Conservation (phyloP, 2,329 filamentous ascomycete genomes). For the Cladophialophora yegresii region DNA sequence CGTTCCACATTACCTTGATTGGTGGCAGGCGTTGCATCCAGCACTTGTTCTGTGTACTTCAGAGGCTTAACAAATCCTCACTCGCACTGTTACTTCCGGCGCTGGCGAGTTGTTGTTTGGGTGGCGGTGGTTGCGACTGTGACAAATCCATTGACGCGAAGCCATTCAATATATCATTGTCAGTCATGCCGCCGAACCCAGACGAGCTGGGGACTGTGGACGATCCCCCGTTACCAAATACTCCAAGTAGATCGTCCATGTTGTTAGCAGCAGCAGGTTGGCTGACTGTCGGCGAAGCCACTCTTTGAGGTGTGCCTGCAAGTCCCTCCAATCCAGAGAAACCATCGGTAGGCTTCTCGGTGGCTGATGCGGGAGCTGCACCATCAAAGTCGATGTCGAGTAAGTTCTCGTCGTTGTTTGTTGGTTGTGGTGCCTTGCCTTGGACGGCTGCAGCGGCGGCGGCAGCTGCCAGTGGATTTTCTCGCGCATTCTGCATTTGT, state of each 20-base stretch:
- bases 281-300: slow-evolving; percentile 48
- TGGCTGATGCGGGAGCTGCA: slow-evolving; percentile 82
- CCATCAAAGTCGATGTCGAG: slow-evolving; percentile 97
- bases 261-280: slow-evolving; percentile 50
- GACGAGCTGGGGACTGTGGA: slow-evolving; percentile 39
- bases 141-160: slow-evolving; percentile 80
- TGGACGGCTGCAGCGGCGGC: slow-evolving; percentile 67
- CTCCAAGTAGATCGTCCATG: slow-evolving; percentile 78
- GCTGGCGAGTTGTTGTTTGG: slow-evolving; percentile 32
- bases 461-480: slow-evolving; percentile 90
- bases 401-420: slow-evolving; percentile 88
- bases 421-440: slow-evolving; percentile 54
- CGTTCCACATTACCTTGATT: not conserved
- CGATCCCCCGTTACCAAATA: slow-evolving; percentile 59
- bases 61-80: slow-evolving; percentile 64
- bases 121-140: slow-evolving; percentile 59
- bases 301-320: slow-evolving; percentile 59
- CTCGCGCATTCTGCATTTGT: slow-evolving; percentile 84
- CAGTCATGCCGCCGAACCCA: slow-evolving; percentile 41
- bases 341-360: slow-evolving; percentile 62
- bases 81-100: slow-evolving; percentile 57
- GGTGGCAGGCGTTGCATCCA: not conserved
- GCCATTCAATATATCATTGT: slow-evolving; percentile 70
- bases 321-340: slow-evolving; percentile 64
- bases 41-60: slow-evolving; percentile 39